Base-by-base conservation (phyloP, 1,284 basidiomycete genomes). In the Lentinula novae-zelandiae region DNA sequence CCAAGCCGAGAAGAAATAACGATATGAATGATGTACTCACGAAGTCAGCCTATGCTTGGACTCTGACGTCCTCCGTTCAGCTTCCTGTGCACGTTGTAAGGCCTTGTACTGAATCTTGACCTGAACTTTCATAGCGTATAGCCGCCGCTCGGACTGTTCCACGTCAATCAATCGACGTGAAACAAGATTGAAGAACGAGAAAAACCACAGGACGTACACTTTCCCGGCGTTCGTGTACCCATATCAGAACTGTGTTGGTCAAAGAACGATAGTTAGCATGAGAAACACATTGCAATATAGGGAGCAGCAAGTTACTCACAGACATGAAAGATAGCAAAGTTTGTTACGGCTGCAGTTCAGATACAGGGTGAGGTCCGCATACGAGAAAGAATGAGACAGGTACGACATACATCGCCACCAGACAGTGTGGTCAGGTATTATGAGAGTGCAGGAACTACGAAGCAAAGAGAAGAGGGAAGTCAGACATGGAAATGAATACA, bases 31-130 rank as follows among this genome's bases (percentile, higher is more conserved):
- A 17, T 5, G 17, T n/a, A 73, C 75, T 63, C 68, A 84, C 76
- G 83, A 85, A 12, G 89, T 89, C 53, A 91, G 80, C 22, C 88
- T 81, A 57, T 87, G 82, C 68, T 90, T 86, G 12, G 84, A 86
- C 65, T 89, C 86, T 0, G 84, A 79, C 10, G 88, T 84, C 64
- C 86, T 87, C 57, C 85, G 78, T 67, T 91, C 88, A 69, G 85
- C 86, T 58, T 87, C 78, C 69, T 90, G 87, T 6, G 88, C 88
- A 82, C 56, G 57, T 56, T 57, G 63, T 36, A 55, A 62, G 9
- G 61, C 61, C 48, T 64, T 61, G 54, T 62, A 62, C 36, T 64
- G 63, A 27, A 54, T 40, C 44, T 64, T 64, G 53, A 64, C 53
- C 22, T 61, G 60, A 8, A 62, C 44, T 15, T 61, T 48, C 39